phyloP scores from a whole-genome alignment of 2,329 filamentous ascomycete species.

The Didymella exigua region DNA sequence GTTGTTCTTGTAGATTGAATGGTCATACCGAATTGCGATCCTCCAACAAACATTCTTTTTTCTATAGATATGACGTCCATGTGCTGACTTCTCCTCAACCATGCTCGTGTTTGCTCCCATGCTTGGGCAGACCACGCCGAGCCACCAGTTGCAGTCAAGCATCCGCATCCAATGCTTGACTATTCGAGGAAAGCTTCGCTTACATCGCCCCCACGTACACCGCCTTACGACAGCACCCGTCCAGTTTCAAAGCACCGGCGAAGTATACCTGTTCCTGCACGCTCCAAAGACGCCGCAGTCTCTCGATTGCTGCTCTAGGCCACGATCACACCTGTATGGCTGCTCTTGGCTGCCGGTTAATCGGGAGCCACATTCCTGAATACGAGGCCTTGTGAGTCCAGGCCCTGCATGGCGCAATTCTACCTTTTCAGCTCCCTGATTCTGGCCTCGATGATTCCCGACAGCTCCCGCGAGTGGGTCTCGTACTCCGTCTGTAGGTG shows the following conservation, averaged over 20 bases:
- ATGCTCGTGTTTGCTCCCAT: too few species aligned
- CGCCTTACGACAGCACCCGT: neutral
- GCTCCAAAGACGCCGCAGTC: neutral
- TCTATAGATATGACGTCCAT: too few species aligned
- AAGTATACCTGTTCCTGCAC: neutral
- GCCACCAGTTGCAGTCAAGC: neutral
- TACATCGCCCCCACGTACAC: neutral
- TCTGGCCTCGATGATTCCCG: constrained; percentile 24
- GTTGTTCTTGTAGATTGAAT: constrained; percentile 6
- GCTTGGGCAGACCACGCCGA: neutral
- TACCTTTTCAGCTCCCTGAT: constrained; percentile 28
- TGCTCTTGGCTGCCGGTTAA: neutral
- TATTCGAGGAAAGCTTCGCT: neutral
- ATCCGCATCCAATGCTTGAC: neutral
- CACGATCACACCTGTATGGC: neutral
- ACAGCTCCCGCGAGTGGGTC: constrained; percentile 30
- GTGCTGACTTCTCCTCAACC: too few species aligned
- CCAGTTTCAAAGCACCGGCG: neutral
- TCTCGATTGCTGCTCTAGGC: neutral
- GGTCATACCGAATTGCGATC: neutral
- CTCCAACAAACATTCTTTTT: neutral
- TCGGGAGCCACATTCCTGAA: neutral
- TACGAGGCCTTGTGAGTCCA: neutral
- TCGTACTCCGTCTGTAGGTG: constrained; percentile 26
- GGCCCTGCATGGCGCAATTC: neutral